These are phyloP conservation scores for Agrostemma githago DNA, from an alignment of 148 eudicot genomes.

Conservation along the genomic window DNA sequence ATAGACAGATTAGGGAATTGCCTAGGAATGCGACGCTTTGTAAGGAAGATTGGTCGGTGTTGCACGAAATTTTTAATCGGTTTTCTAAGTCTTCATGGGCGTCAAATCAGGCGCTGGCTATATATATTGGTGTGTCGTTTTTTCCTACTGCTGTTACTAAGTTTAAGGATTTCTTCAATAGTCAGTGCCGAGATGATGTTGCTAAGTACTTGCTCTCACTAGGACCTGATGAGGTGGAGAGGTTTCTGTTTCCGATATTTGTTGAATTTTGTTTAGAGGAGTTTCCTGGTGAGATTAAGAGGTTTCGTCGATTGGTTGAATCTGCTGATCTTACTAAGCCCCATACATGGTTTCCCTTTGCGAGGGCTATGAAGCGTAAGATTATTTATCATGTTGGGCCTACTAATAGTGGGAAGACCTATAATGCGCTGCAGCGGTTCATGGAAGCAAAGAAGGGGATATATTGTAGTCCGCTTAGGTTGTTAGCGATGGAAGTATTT, in stretches of 20 bases:
- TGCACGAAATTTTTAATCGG: conserved; percentile 44
- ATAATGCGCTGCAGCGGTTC: conserved; percentile 83
- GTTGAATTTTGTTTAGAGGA: conserved; percentile 81
- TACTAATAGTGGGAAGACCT: conserved; percentile 95
- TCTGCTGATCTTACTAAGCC: conserved; percentile 90
- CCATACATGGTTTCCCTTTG: conserved; percentile 96
- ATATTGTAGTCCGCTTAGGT: conserved; percentile 95
- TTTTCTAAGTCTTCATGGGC: conserved; percentile 80
- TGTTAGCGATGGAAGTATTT: conserved; percentile 96
- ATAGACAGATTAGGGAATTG: conserved; percentile 47
- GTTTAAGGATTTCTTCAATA: conserved; percentile 46
- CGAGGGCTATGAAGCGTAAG: conserved; percentile 94
- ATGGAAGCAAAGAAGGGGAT: conserved; percentile 91
- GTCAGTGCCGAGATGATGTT: conserved; percentile 41
- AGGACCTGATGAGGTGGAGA: conserved; percentile 62
- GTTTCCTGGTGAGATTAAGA: conserved; percentile 69
- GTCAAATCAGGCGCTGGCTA: conserved; percentile 73
- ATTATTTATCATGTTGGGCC: conserved; percentile 95
- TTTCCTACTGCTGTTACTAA: conserved; percentile 68
- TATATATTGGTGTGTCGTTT: conserved; percentile 79
- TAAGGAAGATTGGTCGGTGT: conserved; percentile 41
- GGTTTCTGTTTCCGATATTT: conserved; percentile 82
- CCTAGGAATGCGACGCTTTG: conserved; percentile 20
- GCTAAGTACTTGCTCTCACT: conserved; percentile 56
- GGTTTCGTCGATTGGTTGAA: conserved; percentile 65